phyloP scores from a whole-genome alignment of 75 land plant species.

The Picea sitchensis region DNA sequence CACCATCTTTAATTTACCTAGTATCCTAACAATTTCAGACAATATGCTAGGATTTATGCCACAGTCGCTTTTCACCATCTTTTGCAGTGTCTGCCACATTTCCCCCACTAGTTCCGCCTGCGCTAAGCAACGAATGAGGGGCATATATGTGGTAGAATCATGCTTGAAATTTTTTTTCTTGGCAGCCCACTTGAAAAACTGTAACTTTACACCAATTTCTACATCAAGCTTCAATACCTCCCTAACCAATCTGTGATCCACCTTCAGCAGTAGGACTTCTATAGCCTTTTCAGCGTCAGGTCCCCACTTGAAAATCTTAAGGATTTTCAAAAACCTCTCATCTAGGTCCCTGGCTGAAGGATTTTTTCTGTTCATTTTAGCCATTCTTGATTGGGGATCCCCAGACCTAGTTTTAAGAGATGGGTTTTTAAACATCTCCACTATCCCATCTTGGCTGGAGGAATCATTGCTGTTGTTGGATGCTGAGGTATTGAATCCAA shows the following conservation, averaged over 20 bases:
- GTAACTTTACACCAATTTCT: constrained; percentile 48
- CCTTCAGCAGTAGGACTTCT: constrained; percentile 59
- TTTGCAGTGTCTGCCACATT: constrained; percentile 60
- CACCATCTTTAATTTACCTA: constrained; percentile 71
- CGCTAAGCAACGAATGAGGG: constrained; percentile 48
- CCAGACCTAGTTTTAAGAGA: constrained; percentile 11
- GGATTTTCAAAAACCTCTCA: constrained; percentile 63
- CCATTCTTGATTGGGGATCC: background rate
- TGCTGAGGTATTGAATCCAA: background rate
- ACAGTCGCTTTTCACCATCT: constrained; percentile 52
- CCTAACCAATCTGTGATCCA: constrained; percentile 55
- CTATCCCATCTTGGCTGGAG: constrained; percentile 31
- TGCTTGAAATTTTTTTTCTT: constrained; percentile 61
- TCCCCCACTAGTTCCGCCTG: constrained; percentile 51
- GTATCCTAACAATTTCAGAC: constrained; percentile 49
- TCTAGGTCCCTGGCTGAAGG: constrained; percentile 30
- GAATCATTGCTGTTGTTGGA: background rate
- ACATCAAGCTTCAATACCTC: constrained; percentile 57
- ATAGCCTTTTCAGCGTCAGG: constrained; percentile 72
- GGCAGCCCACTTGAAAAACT: constrained; percentile 69
- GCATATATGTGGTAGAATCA: constrained; percentile 54
- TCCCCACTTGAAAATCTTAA: constrained; percentile 80
- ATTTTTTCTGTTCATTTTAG: constrained; percentile 4
- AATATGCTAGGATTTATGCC: constrained; percentile 35
- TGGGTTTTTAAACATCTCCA: constrained; percentile 40